A percentile compares a stretch with the other conserved stretches of the same genome.
Conservation (phyloP, 2,329 filamentous ascomycete genomes). For the Fusarium temperatum region DNA sequence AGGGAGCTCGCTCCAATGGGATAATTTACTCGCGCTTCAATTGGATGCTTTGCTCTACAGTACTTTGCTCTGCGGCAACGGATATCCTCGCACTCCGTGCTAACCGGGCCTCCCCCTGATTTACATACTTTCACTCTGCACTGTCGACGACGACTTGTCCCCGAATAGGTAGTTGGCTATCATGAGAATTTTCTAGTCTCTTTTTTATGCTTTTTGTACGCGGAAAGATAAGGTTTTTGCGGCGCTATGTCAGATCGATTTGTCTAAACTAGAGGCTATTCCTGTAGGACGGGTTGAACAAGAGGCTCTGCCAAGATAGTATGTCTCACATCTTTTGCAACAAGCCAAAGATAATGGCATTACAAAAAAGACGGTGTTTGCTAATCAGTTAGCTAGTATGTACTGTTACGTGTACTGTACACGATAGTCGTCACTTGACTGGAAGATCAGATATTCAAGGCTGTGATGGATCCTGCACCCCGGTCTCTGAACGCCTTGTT, state of each 20-base stretch:
- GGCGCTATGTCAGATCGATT: conserved; percentile 3
- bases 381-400: not conserved
- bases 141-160: not conserved
- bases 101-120: conserved; percentile 28
- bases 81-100: conserved; percentile 32
- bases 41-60: conserved; percentile 18
- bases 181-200: conserved; percentile 10
- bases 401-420: not conserved
- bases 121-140: not conserved
- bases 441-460: not conserved
- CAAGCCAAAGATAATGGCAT: not conserved
- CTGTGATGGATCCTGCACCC: not conserved
- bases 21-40: conserved; percentile 25
- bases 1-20: conserved; percentile 21
- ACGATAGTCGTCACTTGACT: not conserved
- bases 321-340: not conserved
- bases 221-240: conserved; percentile 10
- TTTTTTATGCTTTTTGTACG: not conserved
- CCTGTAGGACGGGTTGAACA: not conserved
- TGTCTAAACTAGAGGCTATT: not conserved
- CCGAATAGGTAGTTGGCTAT: conserved; percentile 23
- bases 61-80: not conserved
- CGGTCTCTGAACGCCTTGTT: not conserved
- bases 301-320: conserved; percentile 7
- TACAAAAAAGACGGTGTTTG: not conserved